These are phyloP conservation scores for Raddia distichophylla DNA, from an alignment of 176 grass and related monocot species.

Conservation along the genomic window DNA sequence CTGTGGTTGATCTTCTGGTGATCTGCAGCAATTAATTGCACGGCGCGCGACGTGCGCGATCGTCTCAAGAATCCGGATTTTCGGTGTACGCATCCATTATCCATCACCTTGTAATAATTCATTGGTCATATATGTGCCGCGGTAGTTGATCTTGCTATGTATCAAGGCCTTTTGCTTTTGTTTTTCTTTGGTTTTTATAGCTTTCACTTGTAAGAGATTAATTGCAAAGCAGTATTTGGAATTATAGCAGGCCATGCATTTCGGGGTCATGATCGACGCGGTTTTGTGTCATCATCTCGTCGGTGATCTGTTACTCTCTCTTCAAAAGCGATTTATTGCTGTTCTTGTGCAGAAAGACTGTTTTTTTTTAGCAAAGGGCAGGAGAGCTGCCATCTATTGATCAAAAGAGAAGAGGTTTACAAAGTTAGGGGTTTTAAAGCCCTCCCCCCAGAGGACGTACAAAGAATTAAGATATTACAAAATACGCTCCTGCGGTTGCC, in stretches of 20 bases:
- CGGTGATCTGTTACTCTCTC: conserved; percentile 1
- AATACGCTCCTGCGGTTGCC: too few relatives aligned
- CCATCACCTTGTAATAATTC: conserved; percentile 22
- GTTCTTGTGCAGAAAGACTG: background rate
- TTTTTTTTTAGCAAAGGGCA: too few relatives aligned
- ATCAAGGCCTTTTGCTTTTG: conserved; percentile 9
- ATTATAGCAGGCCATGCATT: conserved; percentile 20
- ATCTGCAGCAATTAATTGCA: conserved; percentile 1
- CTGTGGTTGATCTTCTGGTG: conserved; percentile 22
- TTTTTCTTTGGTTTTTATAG: conserved; percentile 15
- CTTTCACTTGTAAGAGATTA: conserved; percentile 44
- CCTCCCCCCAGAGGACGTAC: too few relatives aligned
- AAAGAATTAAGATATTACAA: too few relatives aligned
- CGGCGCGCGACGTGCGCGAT: too few relatives aligned
- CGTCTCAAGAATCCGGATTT: background rate
- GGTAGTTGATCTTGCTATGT: conserved; percentile 17
- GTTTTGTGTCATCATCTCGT: background rate
- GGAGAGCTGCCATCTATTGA: too few relatives aligned
- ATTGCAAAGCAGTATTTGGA: conserved; percentile 25
- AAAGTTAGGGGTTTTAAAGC: too few relatives aligned
- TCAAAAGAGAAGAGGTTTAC: too few relatives aligned
- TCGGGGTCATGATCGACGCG: background rate
- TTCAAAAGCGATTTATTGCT: background rate
- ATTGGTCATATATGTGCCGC: background rate
- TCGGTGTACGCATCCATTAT: conserved; percentile 23